A percentile compares a stretch with the other conserved stretches of the same genome.
phyloP scores from a whole-genome alignment of 306 rosid genomes.

The Gastrolobium villosum region DNA sequence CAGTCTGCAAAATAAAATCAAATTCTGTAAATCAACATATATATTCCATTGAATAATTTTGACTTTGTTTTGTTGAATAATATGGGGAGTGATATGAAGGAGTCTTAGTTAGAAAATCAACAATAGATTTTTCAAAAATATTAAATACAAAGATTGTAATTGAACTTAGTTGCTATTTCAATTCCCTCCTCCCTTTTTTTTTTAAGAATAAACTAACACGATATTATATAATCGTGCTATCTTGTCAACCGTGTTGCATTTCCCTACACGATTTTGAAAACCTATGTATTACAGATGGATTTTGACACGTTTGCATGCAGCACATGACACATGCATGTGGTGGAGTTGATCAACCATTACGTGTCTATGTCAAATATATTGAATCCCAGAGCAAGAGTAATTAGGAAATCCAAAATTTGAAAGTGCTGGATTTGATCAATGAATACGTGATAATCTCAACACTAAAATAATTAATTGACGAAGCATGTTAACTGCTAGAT shows the following conservation, averaged over 20 bases:
- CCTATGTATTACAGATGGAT: neutral
- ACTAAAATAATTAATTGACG: neutral
- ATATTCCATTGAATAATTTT: constrained; percentile 10
- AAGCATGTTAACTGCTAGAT: constrained; percentile 10
- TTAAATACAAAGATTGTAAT: constrained; percentile 4
- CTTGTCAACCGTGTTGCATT: neutral
- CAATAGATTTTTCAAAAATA: neutral
- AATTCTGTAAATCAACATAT: neutral
- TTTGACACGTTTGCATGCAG: constrained; percentile 51
- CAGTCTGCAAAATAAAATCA: constrained; percentile 7
- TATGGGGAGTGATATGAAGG: neutral
- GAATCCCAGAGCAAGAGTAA: neutral
- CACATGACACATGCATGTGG: constrained; percentile 47
- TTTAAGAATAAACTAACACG: neutral
- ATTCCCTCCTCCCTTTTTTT: neutral
- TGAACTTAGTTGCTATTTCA: neutral
- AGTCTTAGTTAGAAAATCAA: constrained; percentile 1
- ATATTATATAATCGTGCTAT: constrained; percentile 1
- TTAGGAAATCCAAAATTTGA: neutral
- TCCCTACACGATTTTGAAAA: constrained; percentile 33
- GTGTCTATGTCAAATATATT: constrained; percentile 49
- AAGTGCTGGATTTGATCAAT: neutral
- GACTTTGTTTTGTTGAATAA: constrained; percentile 29
- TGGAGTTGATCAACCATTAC: constrained; percentile 4
- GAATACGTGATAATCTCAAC: neutral